Evolutionary conservation across 2,329 filamentous ascomycete genomes (phyloP), one percentile per base, ranked within the genome.

Genomic region (Fusarium austroafricanum): DNA sequence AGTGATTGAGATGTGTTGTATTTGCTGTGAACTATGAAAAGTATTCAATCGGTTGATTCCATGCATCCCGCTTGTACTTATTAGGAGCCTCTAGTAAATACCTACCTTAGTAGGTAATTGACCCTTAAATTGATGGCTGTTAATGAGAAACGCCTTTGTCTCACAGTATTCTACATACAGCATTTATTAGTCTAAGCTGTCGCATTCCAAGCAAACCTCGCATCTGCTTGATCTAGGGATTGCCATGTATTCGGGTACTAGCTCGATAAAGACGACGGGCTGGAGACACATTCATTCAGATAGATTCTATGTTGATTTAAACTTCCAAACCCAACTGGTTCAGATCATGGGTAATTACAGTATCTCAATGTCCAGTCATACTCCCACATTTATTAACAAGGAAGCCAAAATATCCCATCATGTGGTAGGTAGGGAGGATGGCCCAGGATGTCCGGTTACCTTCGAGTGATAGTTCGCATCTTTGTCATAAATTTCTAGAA

Each of bases 111-210:
- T n/a, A n/a, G 21, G 21, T 23, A 23, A 23, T 23, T 23, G 21
- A 6, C 28, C 17, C 12, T 47, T 23, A 21, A 38, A 57, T 18
- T 12, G 17, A 12, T 10, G 26, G 38, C 44, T 46, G 17, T 35
- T 44, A 15, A 26, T 46, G 26, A 65, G 18, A 23, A 39, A 65
- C 61, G 46, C 61, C 53, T 47, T 17, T 65, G 61, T 65, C 42
- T 65, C 46, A 65, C 42, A 37, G 17, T 14, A 29, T 63, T 20
- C 20, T 37, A 46, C 35, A 49, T 37, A 51, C 35, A 49, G 38
- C 28, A 37, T 29, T 18, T 23, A 23, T 18, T 23, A 23, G 21
- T 23, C 21, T 18, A 58, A 12, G 12, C 33, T 43, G 33, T 43
- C 52, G 39, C 54, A 58, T 58, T 52, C 39, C 31, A 55, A 47